phyloP scores from a whole-genome alignment of 257 asterid genomes.

The Petunia secreta region DNA sequence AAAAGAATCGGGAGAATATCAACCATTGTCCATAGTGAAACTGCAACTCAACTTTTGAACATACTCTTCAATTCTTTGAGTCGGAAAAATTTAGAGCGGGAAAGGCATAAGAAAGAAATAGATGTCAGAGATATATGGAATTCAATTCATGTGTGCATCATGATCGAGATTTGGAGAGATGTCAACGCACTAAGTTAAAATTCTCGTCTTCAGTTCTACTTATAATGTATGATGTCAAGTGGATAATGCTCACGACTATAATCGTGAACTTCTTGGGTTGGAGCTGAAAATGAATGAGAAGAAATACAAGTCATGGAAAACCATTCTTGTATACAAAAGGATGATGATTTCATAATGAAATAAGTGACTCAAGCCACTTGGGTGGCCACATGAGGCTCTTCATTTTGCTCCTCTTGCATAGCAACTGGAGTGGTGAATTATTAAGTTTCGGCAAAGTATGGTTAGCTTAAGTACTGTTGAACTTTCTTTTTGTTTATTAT shows the following conservation, averaged over 20 bases:
- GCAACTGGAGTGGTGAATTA: no score
- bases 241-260: neutral
- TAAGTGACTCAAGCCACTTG: no score
- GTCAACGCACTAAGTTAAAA: neutral
- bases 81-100: neutral
- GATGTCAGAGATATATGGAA: neutral
- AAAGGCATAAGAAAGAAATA: neutral
- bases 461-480: no score
- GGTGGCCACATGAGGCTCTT: no score
- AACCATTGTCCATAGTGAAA: neutral
- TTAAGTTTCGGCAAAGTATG: no score
- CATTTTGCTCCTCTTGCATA: no score
- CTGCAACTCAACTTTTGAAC: neutral
- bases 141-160: neutral
- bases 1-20: neutral
- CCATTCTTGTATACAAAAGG: neutral
- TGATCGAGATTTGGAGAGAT: neutral
- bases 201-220: neutral
- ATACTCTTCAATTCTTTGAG: neutral
- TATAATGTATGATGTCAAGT: neutral
- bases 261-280: neutral
- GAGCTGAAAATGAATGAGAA: neutral
- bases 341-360: no score
- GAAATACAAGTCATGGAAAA: neutral
- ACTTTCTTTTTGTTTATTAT: no score